phyloP scores from a whole-genome alignment of 345 rosid genomes.

The Garcia nutans region DNA sequence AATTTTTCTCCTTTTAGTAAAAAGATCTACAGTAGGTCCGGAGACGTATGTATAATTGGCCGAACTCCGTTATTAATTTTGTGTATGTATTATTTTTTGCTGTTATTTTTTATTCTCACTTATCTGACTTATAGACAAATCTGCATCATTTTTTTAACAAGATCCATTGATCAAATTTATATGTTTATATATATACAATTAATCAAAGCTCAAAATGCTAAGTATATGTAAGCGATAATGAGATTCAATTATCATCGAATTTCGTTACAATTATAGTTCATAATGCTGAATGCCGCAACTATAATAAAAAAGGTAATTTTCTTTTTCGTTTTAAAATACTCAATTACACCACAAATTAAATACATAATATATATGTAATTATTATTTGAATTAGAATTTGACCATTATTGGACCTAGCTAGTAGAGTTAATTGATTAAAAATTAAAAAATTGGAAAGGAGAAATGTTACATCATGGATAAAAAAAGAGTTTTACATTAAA shows the following conservation, averaged over 20 bases:
- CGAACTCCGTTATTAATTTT: too few relatives aligned
- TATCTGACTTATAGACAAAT: too few relatives aligned
- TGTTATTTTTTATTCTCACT: too few relatives aligned
- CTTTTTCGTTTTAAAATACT: not conserved
- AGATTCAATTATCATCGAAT: slow-evolving; percentile 15
- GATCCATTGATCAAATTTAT: not conserved
- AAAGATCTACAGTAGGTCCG: too few relatives aligned
- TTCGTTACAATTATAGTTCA: slow-evolving; percentile 35
- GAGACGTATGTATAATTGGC: too few relatives aligned
- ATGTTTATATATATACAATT: not conserved
- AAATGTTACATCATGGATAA: not conserved
- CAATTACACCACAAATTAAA: slow-evolving; percentile 20
- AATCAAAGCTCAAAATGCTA: not conserved
- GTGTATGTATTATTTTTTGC: too few relatives aligned
- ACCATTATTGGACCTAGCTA: not conserved
- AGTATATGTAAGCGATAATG: slow-evolving; percentile 6
- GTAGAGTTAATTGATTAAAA: not conserved
- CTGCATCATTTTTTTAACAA: too few relatives aligned
- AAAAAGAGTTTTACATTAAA: too few relatives aligned
- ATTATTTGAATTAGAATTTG: not conserved
- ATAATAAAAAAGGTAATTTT: not conserved
- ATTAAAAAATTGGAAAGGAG: not conserved
- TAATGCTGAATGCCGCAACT: slow-evolving; percentile 9
- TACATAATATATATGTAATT: not conserved
- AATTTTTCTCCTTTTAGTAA: too few relatives aligned